These are phyloP conservation scores for Trypanosoma scelopori DNA, from an alignment of 208 protist species.

Conservation along the genomic window DNA sequence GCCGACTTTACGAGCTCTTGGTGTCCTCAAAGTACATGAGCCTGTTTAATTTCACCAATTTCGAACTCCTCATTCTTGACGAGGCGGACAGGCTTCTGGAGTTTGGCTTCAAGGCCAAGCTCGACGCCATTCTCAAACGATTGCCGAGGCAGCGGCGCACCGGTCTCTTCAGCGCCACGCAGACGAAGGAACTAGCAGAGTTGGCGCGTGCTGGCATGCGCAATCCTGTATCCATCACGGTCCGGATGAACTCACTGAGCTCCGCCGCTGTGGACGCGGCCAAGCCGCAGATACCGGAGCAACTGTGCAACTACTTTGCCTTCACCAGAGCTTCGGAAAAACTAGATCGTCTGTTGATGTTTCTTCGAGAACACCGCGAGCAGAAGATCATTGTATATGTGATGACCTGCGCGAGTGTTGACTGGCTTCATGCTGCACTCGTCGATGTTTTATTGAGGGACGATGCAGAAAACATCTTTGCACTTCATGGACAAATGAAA, in stretches of 20 bases:
- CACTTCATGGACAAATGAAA: conserved; percentile 93
- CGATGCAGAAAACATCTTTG: conserved; percentile 66
- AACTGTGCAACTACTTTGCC: conserved; percentile 86
- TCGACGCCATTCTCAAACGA: conserved; percentile 87
- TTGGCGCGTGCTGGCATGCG: conserved; percentile 89
- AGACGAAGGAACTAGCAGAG: conserved; percentile 91
- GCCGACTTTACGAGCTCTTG: conserved; percentile 88
- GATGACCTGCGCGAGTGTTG: conserved; percentile 92
- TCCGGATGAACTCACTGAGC: conserved; percentile 50
- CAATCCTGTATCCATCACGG: conserved; percentile 88
- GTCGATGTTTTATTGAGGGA: conserved; percentile 58
- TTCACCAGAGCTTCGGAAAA: conserved; percentile 79
- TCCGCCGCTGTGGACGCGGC: conserved; percentile 35
- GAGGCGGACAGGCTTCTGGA: conserved; percentile 93
- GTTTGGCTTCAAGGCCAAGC: conserved; percentile 92
- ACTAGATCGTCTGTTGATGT: conserved; percentile 85
- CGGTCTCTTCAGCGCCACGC: conserved; percentile 92
- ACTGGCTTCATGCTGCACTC: conserved; percentile 87
- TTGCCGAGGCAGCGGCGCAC: conserved; percentile 92
- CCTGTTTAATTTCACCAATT: conserved; percentile 70
- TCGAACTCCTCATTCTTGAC: conserved; percentile 93
- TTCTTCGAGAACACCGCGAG: conserved; percentile 49
- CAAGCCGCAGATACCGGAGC: conserved; percentile 88
- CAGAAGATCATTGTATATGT: conserved; percentile 93
- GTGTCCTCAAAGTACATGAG: conserved; percentile 78